These are phyloP conservation scores for Iris macrosiphon DNA, from an alignment of 106 monocot genomes.

Conservation along the genomic window DNA sequence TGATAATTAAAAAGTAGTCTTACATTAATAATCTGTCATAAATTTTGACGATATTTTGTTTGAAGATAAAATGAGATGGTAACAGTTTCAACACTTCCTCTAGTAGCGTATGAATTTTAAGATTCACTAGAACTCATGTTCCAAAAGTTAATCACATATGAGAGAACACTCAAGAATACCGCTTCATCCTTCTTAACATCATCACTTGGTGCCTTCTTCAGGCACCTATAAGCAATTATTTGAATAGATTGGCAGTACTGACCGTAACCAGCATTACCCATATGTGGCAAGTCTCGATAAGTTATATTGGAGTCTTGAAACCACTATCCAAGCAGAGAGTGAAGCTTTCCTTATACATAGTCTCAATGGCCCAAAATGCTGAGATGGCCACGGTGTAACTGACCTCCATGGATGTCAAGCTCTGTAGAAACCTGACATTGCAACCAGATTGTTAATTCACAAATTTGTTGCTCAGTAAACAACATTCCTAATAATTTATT, in stretches of 20 bases:
- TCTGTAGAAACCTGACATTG: constrained; percentile 53
- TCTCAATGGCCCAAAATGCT: constrained; percentile 72
- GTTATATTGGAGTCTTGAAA: constrained; percentile 48
- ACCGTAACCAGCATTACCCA: constrained; percentile 55
- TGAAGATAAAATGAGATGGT: no score
- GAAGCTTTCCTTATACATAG: constrained; percentile 75
- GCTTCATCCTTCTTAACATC: constrained; percentile 33
- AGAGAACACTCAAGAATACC: constrained; percentile 42
- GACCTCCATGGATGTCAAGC: constrained; percentile 32
- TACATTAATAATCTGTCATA: no score
- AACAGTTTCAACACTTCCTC: neutral
- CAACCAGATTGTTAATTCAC: no score
- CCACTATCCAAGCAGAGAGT: constrained; percentile 49
- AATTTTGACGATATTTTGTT: no score
- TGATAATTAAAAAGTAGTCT: no score
- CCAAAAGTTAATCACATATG: constrained; percentile 68
- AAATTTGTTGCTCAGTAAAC: no score
- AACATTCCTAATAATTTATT: neutral
- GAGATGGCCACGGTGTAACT: constrained; percentile 44
- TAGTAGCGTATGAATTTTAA: neutral
- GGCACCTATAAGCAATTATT: constrained; percentile 48
- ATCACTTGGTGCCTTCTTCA: constrained; percentile 35
- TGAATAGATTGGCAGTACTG: constrained; percentile 48
- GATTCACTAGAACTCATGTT: constrained; percentile 51
- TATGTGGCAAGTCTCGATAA: constrained; percentile 59